Evolutionary conservation across 495 filamentous ascomycete species (phyloP).

Genomic region (Symbiotaphrina buchneri): DNA sequence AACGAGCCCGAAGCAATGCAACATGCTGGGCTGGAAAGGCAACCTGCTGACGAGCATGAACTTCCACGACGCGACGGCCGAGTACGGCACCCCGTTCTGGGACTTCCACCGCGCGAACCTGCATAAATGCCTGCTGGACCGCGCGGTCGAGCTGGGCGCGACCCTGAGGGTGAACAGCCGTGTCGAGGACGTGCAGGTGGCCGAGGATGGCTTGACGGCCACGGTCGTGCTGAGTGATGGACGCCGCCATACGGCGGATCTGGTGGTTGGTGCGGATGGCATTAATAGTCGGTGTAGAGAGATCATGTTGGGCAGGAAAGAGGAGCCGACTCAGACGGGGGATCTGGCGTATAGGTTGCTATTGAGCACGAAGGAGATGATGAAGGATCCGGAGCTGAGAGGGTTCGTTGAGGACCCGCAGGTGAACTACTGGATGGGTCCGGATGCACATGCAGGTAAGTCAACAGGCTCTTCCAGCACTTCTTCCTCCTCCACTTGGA

Average conservation of each 20-base stretch:
- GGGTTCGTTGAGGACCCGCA: not conserved
- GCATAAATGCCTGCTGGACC: conserved; percentile 8
- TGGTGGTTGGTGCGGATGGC: conserved; percentile 16
- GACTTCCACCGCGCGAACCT: conserved; percentile 14
- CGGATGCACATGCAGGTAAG: conserved; percentile 16
- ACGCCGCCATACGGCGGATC: conserved; percentile 4
- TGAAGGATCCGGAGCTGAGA: not conserved
- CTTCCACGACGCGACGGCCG: not conserved
- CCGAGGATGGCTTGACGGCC: not conserved
- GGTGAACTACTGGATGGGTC: conserved; percentile 1
- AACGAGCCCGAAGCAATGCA: not conserved
- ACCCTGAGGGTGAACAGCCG: not conserved
- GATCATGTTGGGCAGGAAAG: not conserved
- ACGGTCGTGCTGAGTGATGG: not conserved
- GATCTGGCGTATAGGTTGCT: not conserved
- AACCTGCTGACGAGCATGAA: not conserved
- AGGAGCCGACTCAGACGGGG: conserved; percentile 9
- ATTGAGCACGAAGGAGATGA: not conserved
- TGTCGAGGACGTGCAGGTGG: too few relatives aligned
- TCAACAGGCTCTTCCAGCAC: too few relatives aligned
- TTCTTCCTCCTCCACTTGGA: too few relatives aligned
- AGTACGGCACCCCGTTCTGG: conserved; percentile 12
- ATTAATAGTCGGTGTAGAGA: conserved; percentile 13
- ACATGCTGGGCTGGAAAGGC: not conserved
- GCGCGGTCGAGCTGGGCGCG: conserved; percentile 10